Conservation (phyloP, 2,329 filamentous ascomycete species). For the Claviceps citrina region DNA sequence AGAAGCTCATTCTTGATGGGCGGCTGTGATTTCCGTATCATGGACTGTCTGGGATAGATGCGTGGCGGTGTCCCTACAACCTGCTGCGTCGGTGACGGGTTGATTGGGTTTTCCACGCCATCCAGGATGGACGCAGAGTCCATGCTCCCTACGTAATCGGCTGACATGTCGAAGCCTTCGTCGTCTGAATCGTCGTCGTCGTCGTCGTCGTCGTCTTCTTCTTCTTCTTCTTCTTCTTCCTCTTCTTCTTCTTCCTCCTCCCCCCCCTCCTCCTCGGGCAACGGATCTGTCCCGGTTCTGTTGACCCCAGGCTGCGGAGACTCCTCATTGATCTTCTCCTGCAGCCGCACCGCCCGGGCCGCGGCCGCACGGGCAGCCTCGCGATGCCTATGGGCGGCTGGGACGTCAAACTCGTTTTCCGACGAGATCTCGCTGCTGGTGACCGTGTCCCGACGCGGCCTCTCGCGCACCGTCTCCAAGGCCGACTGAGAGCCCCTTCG, state of each 20-base stretch:
- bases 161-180: constrained; percentile 46
- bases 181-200: constrained; percentile 40
- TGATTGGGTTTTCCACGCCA: constrained; percentile 43
- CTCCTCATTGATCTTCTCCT: constrained; percentile 25
- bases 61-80: constrained; percentile 50
- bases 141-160: constrained; percentile 49
- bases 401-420: constrained; percentile 61
- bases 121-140: constrained; percentile 60
- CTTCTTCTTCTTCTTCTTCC: not conserved
- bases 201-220: no score
- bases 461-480: constrained; percentile 53
- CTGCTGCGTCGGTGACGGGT: constrained; percentile 37
- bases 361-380: constrained; percentile 46
- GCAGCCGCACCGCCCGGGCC: constrained; percentile 23
- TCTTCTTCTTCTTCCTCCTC: not conserved
- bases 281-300: constrained; percentile 32
- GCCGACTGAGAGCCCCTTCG: constrained; percentile 58
- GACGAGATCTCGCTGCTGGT: constrained; percentile 75
- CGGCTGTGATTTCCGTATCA: constrained; percentile 45
- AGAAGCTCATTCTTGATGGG: constrained; percentile 41
- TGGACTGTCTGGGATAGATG: constrained; percentile 45
- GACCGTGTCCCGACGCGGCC: constrained; percentile 57
- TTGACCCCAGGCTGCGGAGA: constrained; percentile 22
- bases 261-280: constrained; percentile 37
- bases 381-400: constrained; percentile 47